These are phyloP conservation scores for Nematocida minor DNA, from an alignment of 371 early-diverging fungal genomes.

Conservation along the genomic window DNA sequence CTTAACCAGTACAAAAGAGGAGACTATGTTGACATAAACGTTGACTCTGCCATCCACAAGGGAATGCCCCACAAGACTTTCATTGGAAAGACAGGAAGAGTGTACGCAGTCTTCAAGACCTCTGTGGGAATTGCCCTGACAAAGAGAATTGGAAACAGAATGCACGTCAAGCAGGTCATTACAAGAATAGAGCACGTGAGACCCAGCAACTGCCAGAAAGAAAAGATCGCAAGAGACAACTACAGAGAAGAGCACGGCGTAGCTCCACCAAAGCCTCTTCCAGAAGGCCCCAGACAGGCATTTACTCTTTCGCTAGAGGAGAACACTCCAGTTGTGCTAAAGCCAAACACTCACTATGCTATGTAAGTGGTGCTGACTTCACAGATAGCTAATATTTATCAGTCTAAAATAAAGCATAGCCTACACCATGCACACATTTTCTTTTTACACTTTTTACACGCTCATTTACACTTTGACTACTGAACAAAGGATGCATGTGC, in stretches of 20 bases:
- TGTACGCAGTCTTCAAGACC: conserved; percentile 58
- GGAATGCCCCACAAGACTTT: conserved; percentile 99
- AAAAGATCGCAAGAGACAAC: conserved; percentile 90
- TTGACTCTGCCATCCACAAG: conserved; percentile 91
- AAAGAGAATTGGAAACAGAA: conserved; percentile 91
- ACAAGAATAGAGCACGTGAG: conserved; percentile 95
- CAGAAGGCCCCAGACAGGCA: conserved; percentile 78
- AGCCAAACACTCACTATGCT: conserved; percentile 35
- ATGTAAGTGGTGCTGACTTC: background rate
- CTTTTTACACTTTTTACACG: too few species aligned
- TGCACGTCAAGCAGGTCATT: conserved; percentile 93
- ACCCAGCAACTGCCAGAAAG: conserved; percentile 96
- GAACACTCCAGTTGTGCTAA: conserved; percentile 66
- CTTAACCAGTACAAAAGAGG: conserved; percentile 91
- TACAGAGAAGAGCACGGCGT: conserved; percentile 76
- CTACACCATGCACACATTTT: background rate
- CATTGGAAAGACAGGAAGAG: conserved; percentile 74
- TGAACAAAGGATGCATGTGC: background rate
- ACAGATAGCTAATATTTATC: conserved; percentile 7
- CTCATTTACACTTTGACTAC: too few species aligned
- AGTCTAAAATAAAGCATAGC: background rate
- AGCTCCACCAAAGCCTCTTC: conserved; percentile 78
- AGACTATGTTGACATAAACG: conserved; percentile 93
- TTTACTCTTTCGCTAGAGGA: conserved; percentile 73
- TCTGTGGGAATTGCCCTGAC: conserved; percentile 91